Evolutionary conservation across 306 rosid genomes (phyloP).

Genomic region (Comarum palustre): DNA sequence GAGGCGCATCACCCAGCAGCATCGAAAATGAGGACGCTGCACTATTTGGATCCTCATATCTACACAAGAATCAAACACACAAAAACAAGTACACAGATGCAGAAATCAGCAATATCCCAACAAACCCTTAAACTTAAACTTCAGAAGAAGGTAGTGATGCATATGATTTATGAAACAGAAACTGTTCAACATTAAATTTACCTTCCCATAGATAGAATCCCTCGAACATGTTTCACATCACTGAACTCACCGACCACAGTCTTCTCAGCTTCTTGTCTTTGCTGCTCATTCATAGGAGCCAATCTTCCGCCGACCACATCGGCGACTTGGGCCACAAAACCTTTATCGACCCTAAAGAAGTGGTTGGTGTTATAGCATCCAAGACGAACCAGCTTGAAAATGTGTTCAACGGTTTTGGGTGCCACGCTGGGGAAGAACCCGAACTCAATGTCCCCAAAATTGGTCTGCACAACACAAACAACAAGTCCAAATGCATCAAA

Average conservation of each 20-base stretch:
- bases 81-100: not conserved
- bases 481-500: not conserved
- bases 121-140: not conserved
- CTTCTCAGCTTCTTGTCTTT: constrained; percentile 60
- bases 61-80: constrained; percentile 28
- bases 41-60: constrained; percentile 78
- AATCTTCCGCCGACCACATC: constrained; percentile 69
- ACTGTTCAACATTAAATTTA: constrained; percentile 17
- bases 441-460: constrained; percentile 88
- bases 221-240: constrained; percentile 78
- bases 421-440: constrained; percentile 91
- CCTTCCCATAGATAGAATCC: constrained; percentile 99
- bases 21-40: constrained; percentile 80
- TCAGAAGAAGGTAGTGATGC: not conserved
- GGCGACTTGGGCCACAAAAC: constrained; percentile 96
- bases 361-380: constrained; percentile 89
- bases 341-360: constrained; percentile 94
- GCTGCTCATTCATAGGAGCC: constrained; percentile 85
- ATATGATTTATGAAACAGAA: not conserved
- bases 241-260: constrained; percentile 86
- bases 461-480: constrained; percentile 48
- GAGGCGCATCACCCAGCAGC: constrained; percentile 87
- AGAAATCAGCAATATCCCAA: constrained; percentile 3
- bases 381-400: constrained; percentile 85
- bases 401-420: constrained; percentile 87